These are phyloP conservation scores for Amphicarpaea edgeworthii DNA, from an alignment of 306 rosid species.

Conservation along the genomic window DNA sequence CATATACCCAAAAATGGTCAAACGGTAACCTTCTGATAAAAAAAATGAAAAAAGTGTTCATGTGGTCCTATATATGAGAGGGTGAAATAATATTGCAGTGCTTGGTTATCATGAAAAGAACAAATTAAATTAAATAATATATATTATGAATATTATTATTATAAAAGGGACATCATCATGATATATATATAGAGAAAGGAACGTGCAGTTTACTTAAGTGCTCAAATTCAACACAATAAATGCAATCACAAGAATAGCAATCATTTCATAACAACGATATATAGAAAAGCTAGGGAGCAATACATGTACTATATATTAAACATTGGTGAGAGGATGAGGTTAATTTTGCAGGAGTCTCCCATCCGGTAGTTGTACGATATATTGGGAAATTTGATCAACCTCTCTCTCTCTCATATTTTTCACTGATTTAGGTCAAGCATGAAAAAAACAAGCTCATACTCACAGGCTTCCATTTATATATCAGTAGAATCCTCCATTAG, in stretches of 20 bases:
- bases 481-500: conserved; percentile 71
- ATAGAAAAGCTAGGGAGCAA: conserved; percentile 44
- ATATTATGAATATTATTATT: neutral
- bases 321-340: conserved; percentile 50
- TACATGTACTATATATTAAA: conserved; percentile 40
- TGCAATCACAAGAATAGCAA: conserved; percentile 54
- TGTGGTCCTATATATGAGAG: conserved; percentile 51
- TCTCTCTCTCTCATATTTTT: too few relatives aligned
- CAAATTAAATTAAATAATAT: neutral
- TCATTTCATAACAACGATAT: conserved; percentile 35
- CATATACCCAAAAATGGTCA: conserved; percentile 37
- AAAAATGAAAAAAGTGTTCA: conserved; percentile 27
- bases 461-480: conserved; percentile 49
- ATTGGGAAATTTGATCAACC: conserved; percentile 56
- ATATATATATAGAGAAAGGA: conserved; percentile 24
- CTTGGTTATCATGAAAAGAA: conserved; percentile 27
- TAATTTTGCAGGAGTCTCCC: conserved; percentile 47
- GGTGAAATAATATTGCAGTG: conserved; percentile 12
- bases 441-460: conserved; percentile 48
- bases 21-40: conserved; percentile 36
- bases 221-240: conserved; percentile 47
- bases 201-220: conserved; percentile 42
- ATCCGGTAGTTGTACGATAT: conserved; percentile 46
- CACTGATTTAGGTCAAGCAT: conserved; percentile 51
- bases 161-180: conserved; percentile 3